Percentiles rank a stretch among this genome's conserved stretches.
Evolutionary conservation across 441 rosid genomes (phyloP).

Genomic region (Kokia cookei): DNA sequence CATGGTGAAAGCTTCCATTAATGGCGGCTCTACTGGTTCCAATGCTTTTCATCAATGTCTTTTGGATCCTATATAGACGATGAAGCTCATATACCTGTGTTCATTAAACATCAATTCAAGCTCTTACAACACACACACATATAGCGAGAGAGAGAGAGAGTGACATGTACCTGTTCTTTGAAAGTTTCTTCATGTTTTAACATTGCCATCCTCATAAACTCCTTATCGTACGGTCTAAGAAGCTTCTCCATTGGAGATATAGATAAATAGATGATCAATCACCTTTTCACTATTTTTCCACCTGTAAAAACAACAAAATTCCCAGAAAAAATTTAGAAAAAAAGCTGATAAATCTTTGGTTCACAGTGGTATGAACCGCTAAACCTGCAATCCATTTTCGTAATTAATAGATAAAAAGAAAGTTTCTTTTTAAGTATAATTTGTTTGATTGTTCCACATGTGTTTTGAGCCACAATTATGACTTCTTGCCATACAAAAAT

Average conservation of each 20-base stretch:
- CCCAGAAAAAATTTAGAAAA: background rate
- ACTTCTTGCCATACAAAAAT: constrained; percentile 11
- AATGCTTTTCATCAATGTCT: constrained; percentile 64
- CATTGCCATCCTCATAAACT: constrained; percentile 90
- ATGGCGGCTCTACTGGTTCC: constrained; percentile 15
- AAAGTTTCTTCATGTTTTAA: constrained; percentile 94
- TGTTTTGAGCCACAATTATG: constrained; percentile 37
- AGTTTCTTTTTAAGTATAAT: constrained; percentile 8
- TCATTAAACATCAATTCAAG: background rate
- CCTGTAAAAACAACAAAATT: constrained; percentile 4
- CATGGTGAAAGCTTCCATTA: constrained; percentile 1
- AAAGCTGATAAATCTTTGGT: background rate
- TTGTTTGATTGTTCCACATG: constrained; percentile 31
- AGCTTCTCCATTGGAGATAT: constrained; percentile 59
- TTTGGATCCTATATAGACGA: constrained; percentile 77
- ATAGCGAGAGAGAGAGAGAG: background rate
- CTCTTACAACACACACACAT: background rate
- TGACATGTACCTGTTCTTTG: constrained; percentile 66
- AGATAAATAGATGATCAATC: background rate
- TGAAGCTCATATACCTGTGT: constrained; percentile 82
- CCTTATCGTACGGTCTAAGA: constrained; percentile 69
- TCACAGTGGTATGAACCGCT: background rate
- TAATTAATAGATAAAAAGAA: background rate
- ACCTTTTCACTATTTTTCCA: background rate
- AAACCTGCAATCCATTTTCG: background rate